Conservation (phyloP, 1,139 yeast species). For the Zygoascus sp. region DNA sequence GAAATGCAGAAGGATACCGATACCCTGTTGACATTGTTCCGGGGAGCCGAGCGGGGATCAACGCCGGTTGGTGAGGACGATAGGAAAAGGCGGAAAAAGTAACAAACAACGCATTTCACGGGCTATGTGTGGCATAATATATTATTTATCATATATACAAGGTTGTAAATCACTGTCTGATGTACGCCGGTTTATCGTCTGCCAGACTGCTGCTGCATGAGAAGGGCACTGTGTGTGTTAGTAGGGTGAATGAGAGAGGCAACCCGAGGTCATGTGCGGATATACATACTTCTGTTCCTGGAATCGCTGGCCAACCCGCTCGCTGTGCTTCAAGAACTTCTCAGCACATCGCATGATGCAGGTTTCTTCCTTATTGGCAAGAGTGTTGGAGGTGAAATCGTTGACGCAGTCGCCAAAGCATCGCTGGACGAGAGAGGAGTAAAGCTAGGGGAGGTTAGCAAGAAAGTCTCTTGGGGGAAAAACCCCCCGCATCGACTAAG, state of each 20-base stretch:
- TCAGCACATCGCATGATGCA: constrained; percentile 93
- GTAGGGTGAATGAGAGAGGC: constrained; percentile 1
- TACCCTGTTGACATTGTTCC: constrained; percentile 33
- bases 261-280: no score
- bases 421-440: constrained; percentile 91
- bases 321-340: constrained; percentile 96
- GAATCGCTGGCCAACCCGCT: constrained; percentile 97
- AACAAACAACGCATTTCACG: background rate
- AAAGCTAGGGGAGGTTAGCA: constrained; percentile 38
- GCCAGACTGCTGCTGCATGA: constrained; percentile 25
- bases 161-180: no score
- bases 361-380: constrained; percentile 75
- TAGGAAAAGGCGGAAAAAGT: constrained; percentile 18
- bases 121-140: background rate
- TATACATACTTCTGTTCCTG: constrained; percentile 72
- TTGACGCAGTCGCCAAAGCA: constrained; percentile 97
- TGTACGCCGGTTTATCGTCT: constrained; percentile 5
- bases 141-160: constrained; percentile 11
- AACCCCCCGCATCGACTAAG: background rate
- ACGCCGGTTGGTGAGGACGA: constrained; percentile 15
- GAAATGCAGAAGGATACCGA: constrained; percentile 51
- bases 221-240: constrained; percentile 24
- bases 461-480: background rate
- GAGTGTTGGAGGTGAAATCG: constrained; percentile 88
- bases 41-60: constrained; percentile 30